A percentile compares a stretch with the other conserved stretches of the same genome.
These are phyloP conservation scores for Coelastrella sp. DNA, from an alignment of 139 green algal species.

Conservation along the genomic window DNA sequence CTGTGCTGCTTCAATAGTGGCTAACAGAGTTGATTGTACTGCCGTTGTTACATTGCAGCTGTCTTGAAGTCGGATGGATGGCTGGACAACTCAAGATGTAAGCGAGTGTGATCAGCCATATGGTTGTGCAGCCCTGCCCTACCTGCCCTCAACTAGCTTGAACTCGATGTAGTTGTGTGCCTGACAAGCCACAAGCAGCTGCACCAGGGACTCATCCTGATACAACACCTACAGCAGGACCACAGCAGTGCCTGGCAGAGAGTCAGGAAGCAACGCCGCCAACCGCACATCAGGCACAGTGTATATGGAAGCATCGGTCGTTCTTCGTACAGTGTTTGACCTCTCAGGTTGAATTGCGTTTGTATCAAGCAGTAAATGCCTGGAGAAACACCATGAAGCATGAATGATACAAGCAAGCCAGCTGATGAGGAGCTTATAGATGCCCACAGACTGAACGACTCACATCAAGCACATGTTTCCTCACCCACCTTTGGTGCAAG, in stretches of 20 bases:
- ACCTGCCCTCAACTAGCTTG: constrained; percentile 81
- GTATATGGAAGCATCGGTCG: background rate
- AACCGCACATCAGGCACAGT: background rate
- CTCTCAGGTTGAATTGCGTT: too few relatives aligned
- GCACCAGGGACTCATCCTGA: constrained; percentile 78
- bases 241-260: background rate
- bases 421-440: background rate
- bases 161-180: constrained; percentile 93
- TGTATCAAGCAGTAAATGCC: too few relatives aligned
- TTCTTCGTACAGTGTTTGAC: too few relatives aligned
- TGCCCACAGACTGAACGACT: background rate
- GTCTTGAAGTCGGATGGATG: too few relatives aligned
- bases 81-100: too few relatives aligned
- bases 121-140: background rate
- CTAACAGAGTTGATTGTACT: too few relatives aligned
- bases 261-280: background rate
- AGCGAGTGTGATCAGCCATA: too few relatives aligned
- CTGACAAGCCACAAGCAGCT: constrained; percentile 75
- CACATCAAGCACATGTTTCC: background rate
- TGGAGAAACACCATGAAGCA: too few relatives aligned
- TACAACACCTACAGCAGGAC: constrained; percentile 73
- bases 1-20: too few relatives aligned
- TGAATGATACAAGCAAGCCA: background rate
- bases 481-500: constrained; percentile 72
- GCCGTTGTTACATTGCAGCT: too few relatives aligned